phyloP scores from a whole-genome alignment of 2,329 filamentous ascomycete species.

The Arachnomyces sp. region DNA sequence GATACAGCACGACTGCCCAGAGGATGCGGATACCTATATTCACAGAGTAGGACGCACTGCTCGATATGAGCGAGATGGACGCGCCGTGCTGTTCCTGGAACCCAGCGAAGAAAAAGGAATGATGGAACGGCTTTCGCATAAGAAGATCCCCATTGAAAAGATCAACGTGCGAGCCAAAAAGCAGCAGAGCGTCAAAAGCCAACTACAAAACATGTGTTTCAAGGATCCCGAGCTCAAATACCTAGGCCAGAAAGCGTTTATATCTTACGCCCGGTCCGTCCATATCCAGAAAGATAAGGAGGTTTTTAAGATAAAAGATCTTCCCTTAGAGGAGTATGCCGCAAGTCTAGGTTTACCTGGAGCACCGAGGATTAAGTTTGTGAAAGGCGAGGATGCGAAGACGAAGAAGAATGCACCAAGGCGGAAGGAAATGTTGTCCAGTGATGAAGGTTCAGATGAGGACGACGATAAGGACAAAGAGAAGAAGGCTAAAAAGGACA shows the following conservation, averaged over 20 bases:
- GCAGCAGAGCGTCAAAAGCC: conserved; percentile 73
- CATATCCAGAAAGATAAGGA: conserved; percentile 88
- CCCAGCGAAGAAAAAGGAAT: conserved; percentile 91
- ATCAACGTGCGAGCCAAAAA: conserved; percentile 87
- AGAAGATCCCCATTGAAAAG: conserved; percentile 79
- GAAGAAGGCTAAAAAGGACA: conserved; percentile 55
- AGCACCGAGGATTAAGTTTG: conserved; percentile 85
- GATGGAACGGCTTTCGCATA: conserved; percentile 73
- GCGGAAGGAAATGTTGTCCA: conserved; percentile 51
- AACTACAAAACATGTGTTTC: conserved; percentile 92
- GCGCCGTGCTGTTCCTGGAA: conserved; percentile 83
- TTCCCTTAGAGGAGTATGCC: conserved; percentile 81
- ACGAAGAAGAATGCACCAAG: conserved; percentile 79
- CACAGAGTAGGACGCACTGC: conserved; percentile 92
- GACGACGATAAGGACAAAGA: conserved; percentile 40
- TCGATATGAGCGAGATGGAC: conserved; percentile 80
- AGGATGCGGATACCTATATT: conserved; percentile 96
- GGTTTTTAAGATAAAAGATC: conserved; percentile 73
- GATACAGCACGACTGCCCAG: conserved; percentile 94
- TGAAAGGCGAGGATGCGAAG: conserved; percentile 83
- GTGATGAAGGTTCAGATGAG: conserved; percentile 48
- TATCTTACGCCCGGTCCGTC: conserved; percentile 78
- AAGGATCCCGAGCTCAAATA: conserved; percentile 92
- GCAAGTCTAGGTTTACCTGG: conserved; percentile 81
- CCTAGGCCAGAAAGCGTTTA: conserved; percentile 89